phyloP scores from a whole-genome alignment of 768 basidiomycete species.

The Fibroporia radiculosa region DNA sequence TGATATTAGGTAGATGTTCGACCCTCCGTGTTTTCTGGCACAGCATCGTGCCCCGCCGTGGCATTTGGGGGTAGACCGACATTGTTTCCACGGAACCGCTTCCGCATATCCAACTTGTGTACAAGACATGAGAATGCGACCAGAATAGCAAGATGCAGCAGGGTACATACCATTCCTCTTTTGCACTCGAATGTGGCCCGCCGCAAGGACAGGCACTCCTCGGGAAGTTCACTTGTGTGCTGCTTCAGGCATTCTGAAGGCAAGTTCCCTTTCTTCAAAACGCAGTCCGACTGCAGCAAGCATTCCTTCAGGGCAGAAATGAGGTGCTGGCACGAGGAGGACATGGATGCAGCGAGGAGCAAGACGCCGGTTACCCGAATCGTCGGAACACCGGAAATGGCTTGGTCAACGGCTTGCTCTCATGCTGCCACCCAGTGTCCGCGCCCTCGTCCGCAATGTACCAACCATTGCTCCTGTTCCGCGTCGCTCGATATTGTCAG shows the following conservation, averaged over 20 bases:
- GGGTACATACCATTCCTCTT: slow-evolving; percentile 71
- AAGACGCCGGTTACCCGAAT: background rate
- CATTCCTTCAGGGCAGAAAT: slow-evolving; percentile 78
- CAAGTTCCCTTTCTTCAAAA: slow-evolving; percentile 65
- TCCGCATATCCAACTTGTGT: slow-evolving; percentile 23
- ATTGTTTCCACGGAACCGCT: slow-evolving; percentile 22
- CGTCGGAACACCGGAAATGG: background rate
- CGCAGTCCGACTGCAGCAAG: slow-evolving; percentile 80
- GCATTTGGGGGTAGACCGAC: slow-evolving; percentile 1
- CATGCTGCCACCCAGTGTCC: slow-evolving; percentile 33
- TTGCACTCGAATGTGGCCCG: slow-evolving; percentile 88
- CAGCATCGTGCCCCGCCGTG: no score
- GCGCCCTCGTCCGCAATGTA: slow-evolving; percentile 35
- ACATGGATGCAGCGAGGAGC: slow-evolving; percentile 37
- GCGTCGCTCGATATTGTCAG: slow-evolving; percentile 59
- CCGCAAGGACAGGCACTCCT: slow-evolving; percentile 70
- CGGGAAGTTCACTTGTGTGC: slow-evolving; percentile 69
- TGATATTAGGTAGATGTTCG: no score
- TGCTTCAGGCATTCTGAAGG: slow-evolving; percentile 81
- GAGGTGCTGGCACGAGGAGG: slow-evolving; percentile 73
- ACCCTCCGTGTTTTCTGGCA: no score
- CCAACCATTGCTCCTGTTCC: slow-evolving; percentile 50
- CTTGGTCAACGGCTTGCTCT: slow-evolving; percentile 3
- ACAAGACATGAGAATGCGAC: background rate
- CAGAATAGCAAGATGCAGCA: no score